Evolutionary conservation across 345 rosid species (phyloP), one percentile per base, ranked within the genome.

Genomic region (Populus nigra): DNA sequence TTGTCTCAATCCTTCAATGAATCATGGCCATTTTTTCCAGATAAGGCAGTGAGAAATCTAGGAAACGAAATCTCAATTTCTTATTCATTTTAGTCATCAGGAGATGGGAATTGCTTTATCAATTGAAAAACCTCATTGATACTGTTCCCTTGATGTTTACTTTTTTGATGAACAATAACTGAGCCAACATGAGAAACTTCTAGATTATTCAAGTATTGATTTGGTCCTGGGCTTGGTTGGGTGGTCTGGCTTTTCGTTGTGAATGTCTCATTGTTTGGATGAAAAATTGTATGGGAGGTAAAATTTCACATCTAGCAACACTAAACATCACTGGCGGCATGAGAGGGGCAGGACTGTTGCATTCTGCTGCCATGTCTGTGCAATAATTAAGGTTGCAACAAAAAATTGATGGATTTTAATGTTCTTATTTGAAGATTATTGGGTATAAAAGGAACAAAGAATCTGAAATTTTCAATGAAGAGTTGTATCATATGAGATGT

Each of bases 241-340:
- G 23, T 35, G n/a, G 2, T 3, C 16, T 49, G 15, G 63, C 4
- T 11, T 74, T 65, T 65, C 27, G 4, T 36, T 57, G 59, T 23
- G 20, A 57, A 57, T 9, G 17, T 73, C 8, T 73, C 9, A 73
- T 36, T 73, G 33, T 22, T 73, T 57, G 49, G 25, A 35, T 38
- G 23, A 68, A 7, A 9, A 35, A n/a, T 59, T 59, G 5, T 59
- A 59, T 10, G 63, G 63, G 63, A 59, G 12, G 63, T 59, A 59
- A 59, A n/a, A n/a, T 73, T 36, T 57, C 25, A 31, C 74, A 71
- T 47, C 23, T 71, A 39, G 49, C 39, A 61, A 71, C 68, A 6
- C 16, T 39, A 68, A 20, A 43, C 23, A 36, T 9, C 9, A 12
- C 13, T 2, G 5, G 41, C 16, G 4, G 66, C 43, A 36, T 59